Evolutionary conservation across 1,139 yeast genomes (phyloP), one percentile per base, ranked within the genome.

Genomic region (Blastobotrys elegans): DNA sequence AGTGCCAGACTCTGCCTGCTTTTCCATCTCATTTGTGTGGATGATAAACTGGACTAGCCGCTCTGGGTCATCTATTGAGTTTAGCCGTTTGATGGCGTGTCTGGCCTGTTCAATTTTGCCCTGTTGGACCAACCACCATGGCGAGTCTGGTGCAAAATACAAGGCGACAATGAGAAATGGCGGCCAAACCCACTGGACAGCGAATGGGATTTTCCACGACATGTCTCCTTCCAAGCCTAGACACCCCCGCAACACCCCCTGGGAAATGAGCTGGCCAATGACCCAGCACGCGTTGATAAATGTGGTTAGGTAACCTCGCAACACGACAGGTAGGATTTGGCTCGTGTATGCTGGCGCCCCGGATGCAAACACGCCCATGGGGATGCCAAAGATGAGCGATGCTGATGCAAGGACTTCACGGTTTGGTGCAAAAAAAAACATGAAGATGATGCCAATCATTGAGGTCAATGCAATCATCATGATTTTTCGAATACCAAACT

Each of bases 151-250:
- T 48, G 77, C 72, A 49, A 76, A 60, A 38, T 75, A 69, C 56
- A 76, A 68, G 14, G 76, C 76, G 46, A 75, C 53, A 39, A 77
- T 68, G 58, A 78, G 69, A n/a, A 77, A 77, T 46, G 75, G 52
- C 1, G 82, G 82, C 82, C 82, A 80, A 11, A 71, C 60, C 84
- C 84, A 80, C 61, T 79, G 84, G 22, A 75, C 46, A 0, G 76
- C 79, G 58, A 72, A 74, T 0, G 80, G 79, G 27, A 75, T 62
- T 43, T 66, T 61, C 61, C 71, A 73, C 1, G 73, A 63, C 60
- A 64, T 53, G 2, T 45, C 32, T 4, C 20, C 17, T 5, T 32
- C 35, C 11, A 24, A 21, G 7, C 22, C 21, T 8, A 40, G 26
- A 6, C 42, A 22, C 5, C 44, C 48, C n/a, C 33, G 31, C n/a